phyloP scores from a whole-genome alignment of 2,329 filamentous ascomycete species.

The Fusarium secorum region DNA sequence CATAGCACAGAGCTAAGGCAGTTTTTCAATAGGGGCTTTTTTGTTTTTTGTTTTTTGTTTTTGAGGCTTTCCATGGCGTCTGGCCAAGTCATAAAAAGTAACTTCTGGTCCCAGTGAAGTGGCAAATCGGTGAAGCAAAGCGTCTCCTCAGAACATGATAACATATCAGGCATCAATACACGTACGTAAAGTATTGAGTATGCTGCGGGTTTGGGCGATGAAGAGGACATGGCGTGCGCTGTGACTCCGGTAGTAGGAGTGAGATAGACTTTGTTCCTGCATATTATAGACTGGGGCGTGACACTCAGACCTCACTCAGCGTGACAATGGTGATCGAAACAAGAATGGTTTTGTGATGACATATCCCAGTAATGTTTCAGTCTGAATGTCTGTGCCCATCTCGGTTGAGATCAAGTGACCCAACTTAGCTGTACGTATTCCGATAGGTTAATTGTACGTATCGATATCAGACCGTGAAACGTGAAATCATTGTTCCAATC shows the following conservation, averaged over 20 bases:
- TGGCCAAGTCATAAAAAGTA: not conserved
- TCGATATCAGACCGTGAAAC: not conserved
- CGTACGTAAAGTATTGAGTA: not conserved
- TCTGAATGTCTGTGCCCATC: not conserved
- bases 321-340: not conserved
- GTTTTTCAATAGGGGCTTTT: not conserved
- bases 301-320: not conserved
- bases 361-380: not conserved
- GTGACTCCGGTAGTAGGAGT: not conserved
- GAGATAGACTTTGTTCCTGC: slow-evolving; percentile 16
- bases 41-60: not conserved
- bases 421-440: not conserved
- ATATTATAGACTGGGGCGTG: not conserved
- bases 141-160: not conserved
- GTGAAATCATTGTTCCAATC: not conserved
- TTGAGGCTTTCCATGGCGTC: not conserved
- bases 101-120: not conserved
- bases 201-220: not conserved
- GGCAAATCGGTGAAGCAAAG: not conserved
- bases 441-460: not conserved
- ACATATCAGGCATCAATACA: not conserved
- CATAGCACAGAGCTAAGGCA: not conserved
- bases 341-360: not conserved
- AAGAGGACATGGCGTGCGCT: not conserved
- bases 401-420: not conserved